phyloP scores from a whole-genome alignment of 768 basidiomycete genomes.

The Phaffia tasmanica region DNA sequence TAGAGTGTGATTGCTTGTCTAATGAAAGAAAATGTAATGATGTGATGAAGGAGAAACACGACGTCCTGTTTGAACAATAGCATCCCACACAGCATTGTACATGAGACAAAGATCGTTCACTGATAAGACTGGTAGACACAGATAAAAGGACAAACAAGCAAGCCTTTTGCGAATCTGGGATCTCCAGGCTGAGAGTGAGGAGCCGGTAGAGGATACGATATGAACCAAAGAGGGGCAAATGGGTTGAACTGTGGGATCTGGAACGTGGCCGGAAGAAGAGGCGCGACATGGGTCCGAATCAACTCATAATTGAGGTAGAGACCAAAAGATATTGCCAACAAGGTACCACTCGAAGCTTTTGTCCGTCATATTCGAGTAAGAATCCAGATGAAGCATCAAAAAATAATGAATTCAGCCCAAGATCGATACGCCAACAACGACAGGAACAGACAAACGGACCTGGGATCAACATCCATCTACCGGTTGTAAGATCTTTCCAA shows the following conservation, averaged over 20 bases:
- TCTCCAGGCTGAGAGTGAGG: conserved; percentile 25
- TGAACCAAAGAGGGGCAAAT: conserved; percentile 57
- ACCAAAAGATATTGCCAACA: conserved; percentile 31
- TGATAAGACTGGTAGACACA: neutral
- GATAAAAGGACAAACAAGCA: conserved; percentile 32
- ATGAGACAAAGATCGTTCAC: neutral
- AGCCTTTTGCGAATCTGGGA: conserved; percentile 46
- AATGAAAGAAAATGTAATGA: conserved; percentile 80
- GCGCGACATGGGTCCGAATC: conserved; percentile 53
- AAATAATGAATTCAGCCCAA: neutral
- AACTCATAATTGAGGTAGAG: conserved; percentile 35
- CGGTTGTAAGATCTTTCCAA: conserved; percentile 46
- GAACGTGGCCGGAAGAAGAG: conserved; percentile 33
- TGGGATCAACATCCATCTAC: conserved; percentile 65
- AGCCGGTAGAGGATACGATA: conserved; percentile 36
- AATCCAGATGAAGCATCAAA: neutral
- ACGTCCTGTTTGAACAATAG: conserved; percentile 46
- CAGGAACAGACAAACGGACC: conserved; percentile 40
- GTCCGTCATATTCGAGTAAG: neutral
- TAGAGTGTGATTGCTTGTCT: conserved; percentile 62
- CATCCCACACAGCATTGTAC: neutral
- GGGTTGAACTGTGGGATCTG: conserved; percentile 50
- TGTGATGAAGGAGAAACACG: conserved; percentile 65
- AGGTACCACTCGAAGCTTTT: conserved; percentile 29
- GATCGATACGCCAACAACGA: neutral